A percentile compares a stretch with the other conserved stretches of the same genome.
Evolutionary conservation across 768 basidiomycete genomes (phyloP).

Genomic region (Termitomyces sp.): DNA sequence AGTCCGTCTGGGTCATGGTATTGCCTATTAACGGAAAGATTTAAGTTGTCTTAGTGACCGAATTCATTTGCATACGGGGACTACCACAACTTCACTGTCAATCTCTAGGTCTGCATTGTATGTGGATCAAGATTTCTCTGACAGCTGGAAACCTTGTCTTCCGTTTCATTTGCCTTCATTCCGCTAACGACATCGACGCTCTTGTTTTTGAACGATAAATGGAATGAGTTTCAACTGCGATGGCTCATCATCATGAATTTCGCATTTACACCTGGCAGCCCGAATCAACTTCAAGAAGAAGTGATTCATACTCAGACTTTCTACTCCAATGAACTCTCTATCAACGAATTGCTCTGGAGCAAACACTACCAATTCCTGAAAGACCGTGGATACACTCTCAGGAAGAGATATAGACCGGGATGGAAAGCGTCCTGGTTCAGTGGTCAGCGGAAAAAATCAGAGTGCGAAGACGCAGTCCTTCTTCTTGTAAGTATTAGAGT

Average conservation of each 20-base stretch:
- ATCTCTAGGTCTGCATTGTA: background rate
- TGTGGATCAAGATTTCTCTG: background rate
- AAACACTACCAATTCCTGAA: constrained; percentile 10
- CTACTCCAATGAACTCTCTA: background rate
- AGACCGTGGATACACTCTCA: constrained; percentile 12
- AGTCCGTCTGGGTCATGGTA: background rate
- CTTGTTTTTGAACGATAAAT: background rate
- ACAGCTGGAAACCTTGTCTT: background rate
- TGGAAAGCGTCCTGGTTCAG: constrained; percentile 15
- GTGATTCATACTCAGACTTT: background rate
- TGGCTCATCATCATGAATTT: background rate
- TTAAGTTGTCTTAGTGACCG: background rate
- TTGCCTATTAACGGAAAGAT: background rate
- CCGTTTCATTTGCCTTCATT: background rate
- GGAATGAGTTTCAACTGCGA: background rate
- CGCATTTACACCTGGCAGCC: background rate
- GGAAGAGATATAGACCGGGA: constrained; percentile 13
- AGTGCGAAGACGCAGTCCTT: background rate
- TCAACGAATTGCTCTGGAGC: constrained; percentile 10
- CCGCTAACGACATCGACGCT: background rate
- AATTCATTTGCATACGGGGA: background rate
- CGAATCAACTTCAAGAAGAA: background rate
- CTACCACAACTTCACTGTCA: background rate
- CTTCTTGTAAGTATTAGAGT: background rate
- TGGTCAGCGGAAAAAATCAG: background rate